Base-by-base conservation (phyloP, 2,329 filamentous ascomycete genomes). In the Leptodontidium sp. region DNA sequence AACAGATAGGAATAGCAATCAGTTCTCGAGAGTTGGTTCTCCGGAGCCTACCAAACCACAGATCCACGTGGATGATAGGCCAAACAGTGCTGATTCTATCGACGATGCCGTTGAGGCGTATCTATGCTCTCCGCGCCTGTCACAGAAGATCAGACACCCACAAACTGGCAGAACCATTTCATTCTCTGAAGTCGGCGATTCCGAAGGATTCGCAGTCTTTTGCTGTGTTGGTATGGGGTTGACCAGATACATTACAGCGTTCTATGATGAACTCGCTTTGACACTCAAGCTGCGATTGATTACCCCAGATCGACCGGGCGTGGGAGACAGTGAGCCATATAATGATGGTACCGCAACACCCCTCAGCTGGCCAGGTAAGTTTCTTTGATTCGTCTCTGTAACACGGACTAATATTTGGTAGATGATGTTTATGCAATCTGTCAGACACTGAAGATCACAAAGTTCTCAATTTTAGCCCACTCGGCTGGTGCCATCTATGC, bases 401-500 rank as follows among this genome's bases (percentile, higher is more conserved):
- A 6, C 50, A 35, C 38, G 53, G 65, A 61, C 71, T 78, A 83
- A 77, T 71, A 2, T 52, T 50, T 2, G 69, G 1, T 68, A 87
- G 86, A 88, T 77, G 96, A 99, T 80, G 93, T 99, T 15, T 92
- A 97, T 69, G 91, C 94, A 64, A 97, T 99, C 68, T 99, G 96
- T 79, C 93, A 97, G 77, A 85, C 92, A 15, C 85, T 99, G 55
- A 94, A 93, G 74, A 97, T 99, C 72, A 96, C 91, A 12, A 97
- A 97, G 74, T 99, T 99, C 78, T 98, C 95, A 7, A 92, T 99
- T 24, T 86, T 99, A 1, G 96, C 96, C 1, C 96, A 99, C 80
- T 98, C 95, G 0, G 96, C 96, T 0, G 96, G 96, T 17, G 95
- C 96, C n/a, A 97, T 99, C 64, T 99, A 99, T 78, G 96, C 96